A percentile compares a stretch with the other conserved stretches of the same genome.
phyloP scores from a whole-genome alignment of 768 basidiomycete genomes.

The Kwoniella shandongensis region DNA sequence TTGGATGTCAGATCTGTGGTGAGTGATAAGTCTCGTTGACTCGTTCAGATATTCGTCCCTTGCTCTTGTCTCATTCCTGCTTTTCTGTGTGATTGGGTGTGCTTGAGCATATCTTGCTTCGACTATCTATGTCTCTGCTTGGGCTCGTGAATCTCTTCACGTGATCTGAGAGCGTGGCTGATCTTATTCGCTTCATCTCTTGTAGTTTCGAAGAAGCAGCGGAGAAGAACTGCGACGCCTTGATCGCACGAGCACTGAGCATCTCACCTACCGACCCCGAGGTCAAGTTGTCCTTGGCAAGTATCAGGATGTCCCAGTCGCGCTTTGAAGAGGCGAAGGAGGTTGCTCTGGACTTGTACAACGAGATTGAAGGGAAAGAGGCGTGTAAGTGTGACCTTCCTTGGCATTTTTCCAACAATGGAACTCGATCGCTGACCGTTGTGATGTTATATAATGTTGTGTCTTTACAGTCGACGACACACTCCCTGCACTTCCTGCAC shows the following conservation, averaged over 20 bases:
- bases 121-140: too few relatives aligned
- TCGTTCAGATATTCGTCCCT: too few relatives aligned
- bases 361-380: slow-evolving; percentile 69
- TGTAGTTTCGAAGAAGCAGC: slow-evolving; percentile 76
- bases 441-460: not conserved
- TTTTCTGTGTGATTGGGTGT: too few relatives aligned
- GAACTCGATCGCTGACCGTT: too few relatives aligned
- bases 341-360: slow-evolving; percentile 68
- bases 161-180: too few relatives aligned
- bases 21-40: slow-evolving; percentile 44
- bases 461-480: slow-evolving; percentile 62
- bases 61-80: too few relatives aligned
- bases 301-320: slow-evolving; percentile 84
- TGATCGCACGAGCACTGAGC: slow-evolving; percentile 70
- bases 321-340: slow-evolving; percentile 76
- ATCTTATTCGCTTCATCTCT: too few relatives aligned
- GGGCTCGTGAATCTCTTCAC: too few relatives aligned
- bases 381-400: slow-evolving; percentile 51
- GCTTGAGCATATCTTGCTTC: too few relatives aligned
- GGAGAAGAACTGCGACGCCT: slow-evolving; percentile 74
- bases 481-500: slow-evolving; percentile 69
- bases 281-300: slow-evolving; percentile 74
- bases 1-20: slow-evolving; percentile 97
- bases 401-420: not conserved
- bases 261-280: slow-evolving; percentile 75